A percentile compares a stretch with the other conserved stretches of the same genome.
These are phyloP conservation scores for Balamuthia mandrillaris DNA, from an alignment of 208 protist genomes.

Conservation along the genomic window DNA sequence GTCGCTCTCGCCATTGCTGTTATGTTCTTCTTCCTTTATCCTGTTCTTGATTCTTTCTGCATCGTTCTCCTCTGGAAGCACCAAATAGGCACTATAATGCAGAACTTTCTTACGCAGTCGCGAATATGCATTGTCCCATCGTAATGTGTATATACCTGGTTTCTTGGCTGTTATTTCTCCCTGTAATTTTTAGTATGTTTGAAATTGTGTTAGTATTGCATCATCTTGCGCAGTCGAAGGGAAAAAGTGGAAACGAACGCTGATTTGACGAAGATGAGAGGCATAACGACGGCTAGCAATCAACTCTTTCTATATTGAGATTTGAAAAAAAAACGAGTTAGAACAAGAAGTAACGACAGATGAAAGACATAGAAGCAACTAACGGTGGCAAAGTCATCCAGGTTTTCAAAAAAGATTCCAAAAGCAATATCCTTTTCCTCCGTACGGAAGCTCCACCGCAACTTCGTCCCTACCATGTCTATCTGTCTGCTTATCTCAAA, in stretches of 20 bases:
- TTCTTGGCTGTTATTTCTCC: not conserved
- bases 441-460: not conserved
- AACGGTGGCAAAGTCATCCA: not conserved
- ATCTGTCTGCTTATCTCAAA: not conserved
- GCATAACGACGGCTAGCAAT: too few relatives aligned
- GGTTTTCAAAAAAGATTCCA: constrained; percentile 4
- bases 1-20: too few relatives aligned
- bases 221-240: too few relatives aligned
- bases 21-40: too few relatives aligned
- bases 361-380: not conserved
- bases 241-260: too few relatives aligned
- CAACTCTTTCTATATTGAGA: not conserved
- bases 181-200: not conserved
- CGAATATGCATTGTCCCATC: constrained; percentile 27
- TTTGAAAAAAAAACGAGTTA: not conserved
- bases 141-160: not conserved
- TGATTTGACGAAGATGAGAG: too few relatives aligned
- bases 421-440: constrained; percentile 31
- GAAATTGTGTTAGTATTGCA: too few relatives aligned
- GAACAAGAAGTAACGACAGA: not conserved
- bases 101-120: constrained; percentile 7
- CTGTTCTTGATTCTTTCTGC: too few relatives aligned
- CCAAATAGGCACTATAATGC: not conserved
- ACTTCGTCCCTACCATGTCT: not conserved
- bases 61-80: too few relatives aligned